phyloP scores from a whole-genome alignment of 2,329 filamentous ascomycete genomes.

The Aspergillus sojae region DNA sequence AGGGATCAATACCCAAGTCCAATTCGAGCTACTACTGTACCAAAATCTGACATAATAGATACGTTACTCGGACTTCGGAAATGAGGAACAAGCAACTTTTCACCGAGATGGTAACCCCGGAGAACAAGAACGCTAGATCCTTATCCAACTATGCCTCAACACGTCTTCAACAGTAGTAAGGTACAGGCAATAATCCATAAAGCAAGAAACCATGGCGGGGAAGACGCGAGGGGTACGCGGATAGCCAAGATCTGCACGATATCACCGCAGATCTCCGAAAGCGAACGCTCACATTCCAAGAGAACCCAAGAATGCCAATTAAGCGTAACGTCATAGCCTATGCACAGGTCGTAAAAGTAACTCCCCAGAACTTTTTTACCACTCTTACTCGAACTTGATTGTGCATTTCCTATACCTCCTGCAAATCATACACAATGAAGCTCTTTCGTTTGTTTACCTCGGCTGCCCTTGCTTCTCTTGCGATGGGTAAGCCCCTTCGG shows the following conservation, averaged over 20 bases:
- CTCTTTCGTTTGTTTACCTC: background rate
- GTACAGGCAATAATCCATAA: background rate
- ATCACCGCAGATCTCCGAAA: background rate
- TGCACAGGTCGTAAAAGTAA: background rate
- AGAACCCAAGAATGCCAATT: background rate
- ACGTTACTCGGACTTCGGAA: background rate
- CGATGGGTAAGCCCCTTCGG: constrained; percentile 4
- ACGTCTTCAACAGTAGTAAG: background rate
- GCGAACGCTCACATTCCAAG: background rate
- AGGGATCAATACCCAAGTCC: accelerated
- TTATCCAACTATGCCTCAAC: background rate
- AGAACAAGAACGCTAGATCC: background rate
- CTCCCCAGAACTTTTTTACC: background rate
- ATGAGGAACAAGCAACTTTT: background rate
- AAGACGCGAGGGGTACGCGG: background rate
- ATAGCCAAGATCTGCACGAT: background rate
- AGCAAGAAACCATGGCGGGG: background rate
- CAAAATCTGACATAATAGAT: background rate
- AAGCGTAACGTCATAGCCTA: background rate
- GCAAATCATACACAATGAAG: background rate
- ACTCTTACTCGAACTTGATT: background rate
- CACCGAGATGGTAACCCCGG: background rate
- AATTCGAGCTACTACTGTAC: background rate
- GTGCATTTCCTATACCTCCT: background rate
- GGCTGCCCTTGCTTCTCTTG: background rate